Conservation (phyloP, 179 eudicot genomes). For the Dionaea muscipula region DNA sequence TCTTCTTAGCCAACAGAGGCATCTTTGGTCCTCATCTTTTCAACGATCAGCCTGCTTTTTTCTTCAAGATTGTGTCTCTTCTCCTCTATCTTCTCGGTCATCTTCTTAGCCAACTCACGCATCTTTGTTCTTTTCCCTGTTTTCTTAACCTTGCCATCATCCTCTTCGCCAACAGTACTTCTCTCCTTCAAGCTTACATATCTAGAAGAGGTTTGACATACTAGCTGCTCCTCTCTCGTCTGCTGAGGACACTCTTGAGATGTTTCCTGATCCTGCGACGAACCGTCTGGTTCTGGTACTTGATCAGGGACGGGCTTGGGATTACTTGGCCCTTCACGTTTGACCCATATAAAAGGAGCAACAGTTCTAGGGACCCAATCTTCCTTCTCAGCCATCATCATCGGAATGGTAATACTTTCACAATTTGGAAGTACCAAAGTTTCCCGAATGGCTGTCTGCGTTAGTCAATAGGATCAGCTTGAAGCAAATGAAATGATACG, state of each 20-base stretch:
- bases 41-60: conserved; percentile 59
- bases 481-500: not conserved
- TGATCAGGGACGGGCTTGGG: conserved; percentile 19
- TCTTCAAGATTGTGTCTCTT: conserved; percentile 63
- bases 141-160: conserved; percentile 41
- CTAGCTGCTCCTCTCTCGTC: conserved; percentile 20
- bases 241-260: not conserved
- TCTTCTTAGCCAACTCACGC: conserved; percentile 68
- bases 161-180: conserved; percentile 27
- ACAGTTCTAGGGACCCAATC: conserved; percentile 67
- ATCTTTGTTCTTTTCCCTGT: conserved; percentile 57
- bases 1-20: conserved; percentile 66
- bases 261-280: conserved; percentile 21
- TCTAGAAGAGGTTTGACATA: conserved; percentile 19
- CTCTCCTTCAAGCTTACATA: conserved; percentile 27
- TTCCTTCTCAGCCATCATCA: conserved; percentile 90
- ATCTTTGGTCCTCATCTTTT: conserved; percentile 71
- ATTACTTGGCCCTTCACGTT: conserved; percentile 32
- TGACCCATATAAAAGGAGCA: conserved; percentile 68
- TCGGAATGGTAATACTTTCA: conserved; percentile 55
- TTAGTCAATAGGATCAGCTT: not conserved
- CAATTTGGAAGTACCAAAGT: conserved; percentile 71
- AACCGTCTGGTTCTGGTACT: conserved; percentile 15
- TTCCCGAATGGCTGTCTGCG: conserved; percentile 73
- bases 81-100: conserved; percentile 84